Evolutionary conservation across 2,329 filamentous ascomycete species (phyloP), one percentile per base, ranked within the genome.

Genomic region (Exophiala bonariae): DNA sequence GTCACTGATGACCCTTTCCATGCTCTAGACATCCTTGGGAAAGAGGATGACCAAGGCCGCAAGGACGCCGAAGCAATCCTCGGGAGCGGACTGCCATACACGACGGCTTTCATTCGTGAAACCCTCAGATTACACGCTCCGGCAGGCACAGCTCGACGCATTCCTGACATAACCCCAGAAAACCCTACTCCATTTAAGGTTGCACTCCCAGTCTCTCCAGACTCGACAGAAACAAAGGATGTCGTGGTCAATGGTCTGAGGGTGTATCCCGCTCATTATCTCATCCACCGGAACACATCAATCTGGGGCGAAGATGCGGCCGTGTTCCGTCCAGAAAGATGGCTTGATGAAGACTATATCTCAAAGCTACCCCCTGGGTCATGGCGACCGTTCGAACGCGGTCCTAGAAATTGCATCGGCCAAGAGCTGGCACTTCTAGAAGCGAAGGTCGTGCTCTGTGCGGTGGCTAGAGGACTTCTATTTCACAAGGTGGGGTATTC

Each of bases 401-500:
- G 80, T 0, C 68, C 72, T 2, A 62, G 80, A 10, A 76, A 75
- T 41, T 84, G 80, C 56, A 71, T 82, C n/a, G 79, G 78, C 2
- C 76, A 80, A 58, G 74, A 77, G 50, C 65, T 82, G 35, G 79
- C 74, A 1, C 70, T 74, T 61, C 63, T 78, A n/a, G 78, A 82
- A 60, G 59, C 77, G 18, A 73, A 73, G 52, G 65, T 77, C 43
- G 67, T 77, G 11, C 62, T 82, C 20, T 72, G 73, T 4, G 71
- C 78, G 59, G 74, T 73, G 0, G 59, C 74, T 10, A 60, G 78
- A 39, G 70, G 72, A 10, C 79, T 80, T 41, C 73, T 79, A 20
- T 71, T 81, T 47, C 59, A 66, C 38, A 56, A 56, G 45, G 43
- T 47, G 3, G 54, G 54, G 3, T 49, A 46, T 18, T 50, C 47